phyloP scores from a whole-genome alignment of 208 protist species.

The Giardia duodenalis region DNA sequence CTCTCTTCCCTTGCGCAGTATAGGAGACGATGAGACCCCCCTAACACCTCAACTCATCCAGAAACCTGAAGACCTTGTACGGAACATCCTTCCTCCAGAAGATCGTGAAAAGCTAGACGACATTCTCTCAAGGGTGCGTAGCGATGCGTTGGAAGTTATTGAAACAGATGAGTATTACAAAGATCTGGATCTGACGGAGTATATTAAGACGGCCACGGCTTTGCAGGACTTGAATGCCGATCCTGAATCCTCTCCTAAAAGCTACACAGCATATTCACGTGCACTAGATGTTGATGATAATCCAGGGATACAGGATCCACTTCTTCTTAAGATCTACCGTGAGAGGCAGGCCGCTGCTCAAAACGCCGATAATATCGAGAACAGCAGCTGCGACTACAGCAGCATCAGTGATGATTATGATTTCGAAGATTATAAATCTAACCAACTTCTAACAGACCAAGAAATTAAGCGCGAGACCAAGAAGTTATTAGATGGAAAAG shows the following conservation, averaged over 20 bases:
- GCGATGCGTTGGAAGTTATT: neutral
- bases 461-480: no score
- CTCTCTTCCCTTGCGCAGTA: neutral
- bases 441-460: no score
- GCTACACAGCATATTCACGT: neutral
- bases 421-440: no score
- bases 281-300: no score
- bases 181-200: neutral
- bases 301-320: neutral
- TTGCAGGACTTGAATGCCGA: neutral
- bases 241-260: neutral
- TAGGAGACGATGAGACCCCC: neutral
- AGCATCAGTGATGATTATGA: no score
- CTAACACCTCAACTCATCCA: neutral
- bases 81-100: neutral
- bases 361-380: neutral
- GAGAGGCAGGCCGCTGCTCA: neutral
- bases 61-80: neutral
- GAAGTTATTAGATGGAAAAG: no score
- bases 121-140: neutral
- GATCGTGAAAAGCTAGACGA: neutral
- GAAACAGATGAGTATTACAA: neutral
- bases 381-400: no score
- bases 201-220: neutral
- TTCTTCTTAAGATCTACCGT: neutral